A percentile compares a stretch with the other conserved stretches of the same genome.
These are phyloP conservation scores for Corchorus olitorius DNA, from an alignment of 345 rosid genomes.

Conservation along the genomic window DNA sequence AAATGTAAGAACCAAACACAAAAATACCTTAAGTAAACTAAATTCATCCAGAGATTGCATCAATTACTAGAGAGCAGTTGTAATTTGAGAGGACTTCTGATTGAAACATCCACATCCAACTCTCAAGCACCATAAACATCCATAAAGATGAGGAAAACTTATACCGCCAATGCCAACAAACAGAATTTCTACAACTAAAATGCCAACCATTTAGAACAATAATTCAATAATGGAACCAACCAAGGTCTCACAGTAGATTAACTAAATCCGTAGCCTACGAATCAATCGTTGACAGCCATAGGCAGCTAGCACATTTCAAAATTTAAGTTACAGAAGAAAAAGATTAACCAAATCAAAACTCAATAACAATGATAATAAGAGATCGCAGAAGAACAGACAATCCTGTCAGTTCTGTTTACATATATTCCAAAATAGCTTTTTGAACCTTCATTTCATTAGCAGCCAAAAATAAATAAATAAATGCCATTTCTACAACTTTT, in stretches of 20 bases:
- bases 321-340: neutral
- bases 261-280: neutral
- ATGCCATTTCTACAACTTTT: neutral
- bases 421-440: neutral
- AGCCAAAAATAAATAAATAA: neutral
- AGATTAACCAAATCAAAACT: neutral
- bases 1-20: neutral
- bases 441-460: neutral
- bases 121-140: neutral
- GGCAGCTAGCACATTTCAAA: neutral
- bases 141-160: neutral
- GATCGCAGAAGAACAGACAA: neutral
- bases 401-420: neutral
- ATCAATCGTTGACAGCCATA: neutral
- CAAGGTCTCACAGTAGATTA: neutral
- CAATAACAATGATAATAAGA: neutral
- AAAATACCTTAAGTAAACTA: neutral
- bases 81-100: neutral
- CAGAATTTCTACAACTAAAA: neutral
- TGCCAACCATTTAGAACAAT: neutral
- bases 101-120: neutral
- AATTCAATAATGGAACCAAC: neutral
- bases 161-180: neutral
- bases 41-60: neutral
- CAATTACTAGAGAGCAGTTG: neutral